Base-by-base conservation (phyloP, 192 early-diverging fungal species). In the Pilobolus umbonatus region DNA sequence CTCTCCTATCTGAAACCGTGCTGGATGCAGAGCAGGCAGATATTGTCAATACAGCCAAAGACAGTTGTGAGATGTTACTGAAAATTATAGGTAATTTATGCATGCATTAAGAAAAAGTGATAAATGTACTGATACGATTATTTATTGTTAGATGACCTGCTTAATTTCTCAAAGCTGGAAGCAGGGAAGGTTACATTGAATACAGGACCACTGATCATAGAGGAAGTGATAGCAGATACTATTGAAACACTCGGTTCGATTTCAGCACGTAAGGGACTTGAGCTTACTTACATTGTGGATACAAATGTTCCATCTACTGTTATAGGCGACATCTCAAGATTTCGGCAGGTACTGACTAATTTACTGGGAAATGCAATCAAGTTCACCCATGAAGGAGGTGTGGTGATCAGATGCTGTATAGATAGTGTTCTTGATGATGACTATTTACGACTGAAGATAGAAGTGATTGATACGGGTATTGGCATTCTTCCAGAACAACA, bases 341-440 rank as follows among this genome's bases (percentile, higher is more conserved):
- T 86, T 15, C 78, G 80, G 24, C 84, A 86, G 43, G 79, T 84
- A 21, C 64, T 84, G 38, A 61, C 78, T 10, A 84, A 84, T 49
- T 50, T 86, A 3, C 68, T 81, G 7, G 80, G 81, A 2, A 86
- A 86, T 64, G 80, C 84, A 1, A 84, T 86, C 67, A 86, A 86
- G 57, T 86, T 86, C 55, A 83, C 84, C 1, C 75, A 75, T n/a
- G 25, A 73, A 46, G 84, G 84, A 38, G 82, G 79, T 51, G 77
- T 81, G 15, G 60, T 73, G 3, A 75, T 83, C 12, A 55, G 66
- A 19, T 82, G 77, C 30, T 67, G 67, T 17, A 64, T 82, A 28
- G 60, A 69, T 32, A 71, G 73, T 52, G 48, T 24, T 10, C 64
- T 52, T 0, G 49, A 66, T 38, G 71, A 78, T 38, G 40, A 40